phyloP scores from a whole-genome alignment of 1,284 basidiomycete genomes.

The Veloboletus limbatus region DNA sequence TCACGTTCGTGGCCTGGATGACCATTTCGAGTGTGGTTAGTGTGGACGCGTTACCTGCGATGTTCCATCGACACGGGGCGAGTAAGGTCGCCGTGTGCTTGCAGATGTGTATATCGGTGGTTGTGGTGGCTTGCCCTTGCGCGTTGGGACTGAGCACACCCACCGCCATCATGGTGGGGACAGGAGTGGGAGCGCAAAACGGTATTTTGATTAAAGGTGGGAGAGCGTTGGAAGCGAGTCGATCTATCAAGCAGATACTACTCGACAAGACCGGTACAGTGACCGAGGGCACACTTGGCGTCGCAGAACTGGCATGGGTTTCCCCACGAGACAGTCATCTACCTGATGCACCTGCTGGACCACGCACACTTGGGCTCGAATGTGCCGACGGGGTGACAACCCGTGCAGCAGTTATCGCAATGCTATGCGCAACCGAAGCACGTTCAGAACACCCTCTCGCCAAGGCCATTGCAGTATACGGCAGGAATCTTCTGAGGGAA shows the following conservation, averaged over 20 bases:
- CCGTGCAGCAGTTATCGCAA: conserved; percentile 67
- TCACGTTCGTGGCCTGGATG: conserved; percentile 90
- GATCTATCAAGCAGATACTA: conserved; percentile 77
- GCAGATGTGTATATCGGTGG: conserved; percentile 96
- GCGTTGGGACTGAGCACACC: conserved; percentile 96
- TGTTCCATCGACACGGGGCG: conserved; percentile 83
- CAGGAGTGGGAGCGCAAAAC: conserved; percentile 94
- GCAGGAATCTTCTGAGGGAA: conserved; percentile 60
- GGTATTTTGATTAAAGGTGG: conserved; percentile 99
- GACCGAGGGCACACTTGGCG: conserved; percentile 80
- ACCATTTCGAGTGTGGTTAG: conserved; percentile 65
- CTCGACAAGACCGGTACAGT: conserved; percentile 99
- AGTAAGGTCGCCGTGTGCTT: conserved; percentile 91
- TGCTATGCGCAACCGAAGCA: conserved; percentile 85
- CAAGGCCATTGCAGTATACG: conserved; percentile 83
- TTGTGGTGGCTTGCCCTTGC: conserved; percentile 98
- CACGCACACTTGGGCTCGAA: conserved; percentile 45
- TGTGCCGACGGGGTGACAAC: conserved; percentile 61
- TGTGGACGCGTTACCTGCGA: conserved; percentile 66
- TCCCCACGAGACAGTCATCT: conserved; percentile 39
- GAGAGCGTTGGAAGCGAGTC: conserved; percentile 89
- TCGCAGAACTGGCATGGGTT: conserved; percentile 78
- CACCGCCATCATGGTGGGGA: conserved; percentile 99
- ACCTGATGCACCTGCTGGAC: conserved; percentile 32
- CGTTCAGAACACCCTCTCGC: conserved; percentile 96